Base-by-base conservation (phyloP, 1,139 yeast genomes). In the Taphrina pruni region DNA sequence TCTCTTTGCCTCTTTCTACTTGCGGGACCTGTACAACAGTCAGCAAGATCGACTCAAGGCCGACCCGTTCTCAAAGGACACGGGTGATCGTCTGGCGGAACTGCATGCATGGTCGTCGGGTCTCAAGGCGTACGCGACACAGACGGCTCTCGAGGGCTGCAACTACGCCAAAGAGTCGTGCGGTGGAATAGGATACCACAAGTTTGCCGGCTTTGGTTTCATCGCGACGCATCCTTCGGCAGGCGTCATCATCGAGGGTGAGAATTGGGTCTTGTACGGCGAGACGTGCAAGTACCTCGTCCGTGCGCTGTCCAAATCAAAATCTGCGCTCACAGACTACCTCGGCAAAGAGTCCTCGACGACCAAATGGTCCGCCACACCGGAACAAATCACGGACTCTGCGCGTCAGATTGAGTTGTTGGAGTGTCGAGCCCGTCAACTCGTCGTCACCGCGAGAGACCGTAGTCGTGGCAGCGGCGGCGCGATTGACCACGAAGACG, bases 1-100 rank as follows among this genome's bases (percentile, higher is more conserved):
- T 79, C 86, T 89, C 56, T 86, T 89, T 66, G 92, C 88, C 36
- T 86, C 95, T 14, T 82, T 82, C 73, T 86, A 87, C 75, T 83
- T 91, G 76, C 83, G 83, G 76, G 76, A 77, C 14, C 83, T 84
- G 70, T 85, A 87, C 75, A 81, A 82, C 69, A 72, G 77, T 4
- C 85, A 89, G 66, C 81, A 87, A 74, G 79, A 79, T 80, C 52
- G 72, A 73, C 39, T 77, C 77, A 39, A 73, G 72, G 36, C 72
- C 72, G 69, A 65, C 32, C 67, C 67, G 2, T 64, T 64, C 56
- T 54, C 61, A 9, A 64, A 64, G 50, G 69, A 65, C 46, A 60
- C 64, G 8, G 58, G 58, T 8, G 64, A 57, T 8, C 65, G 64
- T 26, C 54, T 65, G 21, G 69, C 69, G 7, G 69, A 65, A 39